A percentile compares a stretch with the other conserved stretches of the same genome.
phyloP scores from a whole-genome alignment of 257 asterid genomes.

The Solanum pimpinellifolium region DNA sequence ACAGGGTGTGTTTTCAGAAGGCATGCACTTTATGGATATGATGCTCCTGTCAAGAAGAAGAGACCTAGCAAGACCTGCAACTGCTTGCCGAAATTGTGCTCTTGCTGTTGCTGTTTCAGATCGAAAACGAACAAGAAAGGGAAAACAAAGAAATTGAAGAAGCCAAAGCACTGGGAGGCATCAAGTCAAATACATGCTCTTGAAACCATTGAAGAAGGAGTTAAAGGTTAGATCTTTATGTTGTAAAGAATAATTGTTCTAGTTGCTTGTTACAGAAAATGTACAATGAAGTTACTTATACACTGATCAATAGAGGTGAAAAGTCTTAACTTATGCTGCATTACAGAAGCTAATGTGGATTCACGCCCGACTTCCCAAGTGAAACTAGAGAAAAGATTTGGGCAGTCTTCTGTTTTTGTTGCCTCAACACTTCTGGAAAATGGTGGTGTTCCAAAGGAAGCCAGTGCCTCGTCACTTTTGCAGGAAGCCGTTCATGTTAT shows the following conservation, averaged over 20 bases:
- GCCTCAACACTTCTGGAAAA: conserved; percentile 60
- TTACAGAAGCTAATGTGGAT: conserved; percentile 29
- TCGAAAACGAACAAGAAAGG: conserved; percentile 44
- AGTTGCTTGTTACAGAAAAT: neutral
- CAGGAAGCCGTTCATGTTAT: conserved; percentile 92
- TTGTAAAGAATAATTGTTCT: neutral
- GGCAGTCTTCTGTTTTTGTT: conserved; percentile 75
- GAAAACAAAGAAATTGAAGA: conserved; percentile 48
- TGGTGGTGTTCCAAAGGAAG: conserved; percentile 46
- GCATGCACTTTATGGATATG: conserved; percentile 78
- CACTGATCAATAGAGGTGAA: neutral
- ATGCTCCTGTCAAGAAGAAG: conserved; percentile 73
- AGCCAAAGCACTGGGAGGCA: conserved; percentile 62
- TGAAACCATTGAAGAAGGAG: conserved; percentile 81
- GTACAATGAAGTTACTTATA: neutral
- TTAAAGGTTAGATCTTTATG: conserved; percentile 33
- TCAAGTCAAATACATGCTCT: conserved; percentile 92
- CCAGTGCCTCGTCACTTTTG: conserved; percentile 33
- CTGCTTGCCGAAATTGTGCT: conserved; percentile 86
- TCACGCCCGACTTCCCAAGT: conserved; percentile 37
- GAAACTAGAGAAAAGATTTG: conserved; percentile 72
- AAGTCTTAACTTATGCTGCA: neutral
- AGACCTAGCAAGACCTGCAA: conserved; percentile 79
- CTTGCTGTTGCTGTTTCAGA: conserved; percentile 41
- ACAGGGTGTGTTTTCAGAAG: conserved; percentile 90